phyloP scores from a whole-genome alignment of 2,329 filamentous ascomycete species.

The Seiridium cupressi region DNA sequence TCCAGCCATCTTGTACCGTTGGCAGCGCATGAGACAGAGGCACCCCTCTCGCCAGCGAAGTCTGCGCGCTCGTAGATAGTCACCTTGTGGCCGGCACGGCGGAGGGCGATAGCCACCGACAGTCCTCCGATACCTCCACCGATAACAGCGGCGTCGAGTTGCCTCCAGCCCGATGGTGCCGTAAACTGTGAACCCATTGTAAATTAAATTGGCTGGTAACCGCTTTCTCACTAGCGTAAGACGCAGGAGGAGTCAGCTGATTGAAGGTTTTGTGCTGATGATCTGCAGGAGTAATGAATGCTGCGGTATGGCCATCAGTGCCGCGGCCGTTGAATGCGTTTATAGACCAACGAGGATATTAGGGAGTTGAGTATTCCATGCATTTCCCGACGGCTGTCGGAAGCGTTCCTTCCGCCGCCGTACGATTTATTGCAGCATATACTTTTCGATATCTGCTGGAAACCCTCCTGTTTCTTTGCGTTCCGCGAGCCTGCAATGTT shows the following conservation, averaged over 20 bases:
- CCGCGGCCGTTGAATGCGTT: not conserved
- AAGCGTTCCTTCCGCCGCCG: not conserved
- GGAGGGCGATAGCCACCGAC: conserved; percentile 43
- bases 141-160: not conserved
- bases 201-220: not conserved
- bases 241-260: not conserved
- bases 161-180: conserved; percentile 1
- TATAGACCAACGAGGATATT: not conserved
- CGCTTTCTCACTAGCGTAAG: not conserved
- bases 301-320: not conserved
- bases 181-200: conserved; percentile 1
- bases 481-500: too few relatives aligned
- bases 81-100: conserved; percentile 44
- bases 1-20: conserved; percentile 70
- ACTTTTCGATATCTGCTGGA: too few relatives aligned
- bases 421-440: not conserved
- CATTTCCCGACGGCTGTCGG: conserved; percentile 3
- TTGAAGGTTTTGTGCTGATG: not conserved
- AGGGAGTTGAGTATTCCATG: not conserved
- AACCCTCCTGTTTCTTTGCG: too few relatives aligned
- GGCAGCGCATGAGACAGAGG: conserved; percentile 65
- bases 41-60: conserved; percentile 67
- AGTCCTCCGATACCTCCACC: conserved; percentile 34
- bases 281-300: not conserved
- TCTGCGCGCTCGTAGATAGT: conserved; percentile 67